Evolutionary conservation across 345 rosid genomes (phyloP).

Genomic region (Gossypium mustelinum): DNA sequence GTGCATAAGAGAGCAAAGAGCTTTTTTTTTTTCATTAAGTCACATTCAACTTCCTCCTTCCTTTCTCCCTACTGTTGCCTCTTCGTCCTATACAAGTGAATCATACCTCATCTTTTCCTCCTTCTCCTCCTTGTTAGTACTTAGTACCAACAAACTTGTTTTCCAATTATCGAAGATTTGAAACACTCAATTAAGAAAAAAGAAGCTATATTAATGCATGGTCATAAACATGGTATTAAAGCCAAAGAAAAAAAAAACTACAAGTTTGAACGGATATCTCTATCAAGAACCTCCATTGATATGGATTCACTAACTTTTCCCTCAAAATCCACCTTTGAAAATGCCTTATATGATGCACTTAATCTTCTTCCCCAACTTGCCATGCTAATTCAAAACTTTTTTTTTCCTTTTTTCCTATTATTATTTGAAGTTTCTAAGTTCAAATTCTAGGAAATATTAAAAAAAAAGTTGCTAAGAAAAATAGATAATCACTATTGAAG

Average conservation of each 20-base stretch:
- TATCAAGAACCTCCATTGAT: background rate
- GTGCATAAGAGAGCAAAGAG: too few species aligned
- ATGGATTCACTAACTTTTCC: background rate
- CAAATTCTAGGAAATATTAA: background rate
- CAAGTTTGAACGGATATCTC: background rate
- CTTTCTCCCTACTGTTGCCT: too few species aligned
- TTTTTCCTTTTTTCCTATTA: background rate
- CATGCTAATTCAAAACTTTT: conserved; percentile 22
- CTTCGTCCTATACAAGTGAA: too few species aligned
- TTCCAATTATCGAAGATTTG: conserved; percentile 39
- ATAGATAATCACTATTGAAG: background rate
- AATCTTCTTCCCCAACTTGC: conserved; percentile 42
- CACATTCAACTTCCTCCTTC: too few species aligned
- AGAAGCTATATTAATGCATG: background rate
- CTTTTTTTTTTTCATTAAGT: too few species aligned
- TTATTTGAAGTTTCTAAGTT: background rate
- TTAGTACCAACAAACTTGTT: conserved; percentile 14
- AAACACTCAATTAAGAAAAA: conserved; percentile 22
- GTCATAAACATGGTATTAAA: background rate
- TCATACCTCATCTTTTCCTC: too few species aligned
- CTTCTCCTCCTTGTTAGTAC: too few species aligned
- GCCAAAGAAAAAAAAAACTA: background rate
- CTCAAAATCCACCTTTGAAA: background rate
- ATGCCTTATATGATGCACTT: conserved; percentile 27
- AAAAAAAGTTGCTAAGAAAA: background rate